These are phyloP conservation scores for Trichoderma endophyticum DNA, from an alignment of 2,329 filamentous ascomycete genomes.

Conservation along the genomic window DNA sequence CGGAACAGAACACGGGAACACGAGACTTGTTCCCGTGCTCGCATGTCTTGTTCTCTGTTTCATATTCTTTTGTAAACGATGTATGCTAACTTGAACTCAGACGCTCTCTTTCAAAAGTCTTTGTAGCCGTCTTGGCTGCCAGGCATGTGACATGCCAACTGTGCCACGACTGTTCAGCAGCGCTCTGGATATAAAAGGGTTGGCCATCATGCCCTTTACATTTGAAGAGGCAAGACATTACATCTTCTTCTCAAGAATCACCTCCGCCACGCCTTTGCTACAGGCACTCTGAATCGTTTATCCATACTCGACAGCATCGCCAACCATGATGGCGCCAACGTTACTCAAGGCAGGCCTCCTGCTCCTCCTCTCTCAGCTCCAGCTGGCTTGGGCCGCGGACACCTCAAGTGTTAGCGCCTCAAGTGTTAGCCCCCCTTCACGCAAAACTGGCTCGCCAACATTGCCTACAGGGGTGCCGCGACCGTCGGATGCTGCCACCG, in stretches of 20 bases:
- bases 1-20: neutral
- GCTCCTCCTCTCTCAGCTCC: neutral
- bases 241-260: neutral
- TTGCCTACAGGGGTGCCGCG: too few species aligned
- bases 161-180: neutral
- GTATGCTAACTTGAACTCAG: neutral
- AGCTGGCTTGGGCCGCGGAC: neutral
- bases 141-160: neutral
- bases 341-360: neutral
- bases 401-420: too few species aligned
- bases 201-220: neutral
- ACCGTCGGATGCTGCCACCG: too few species aligned
- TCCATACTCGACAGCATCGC: too few species aligned
- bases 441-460: too few species aligned
- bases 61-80: neutral
- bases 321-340: neutral
- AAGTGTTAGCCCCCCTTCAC: too few species aligned
- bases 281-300: too few species aligned
- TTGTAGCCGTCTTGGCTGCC: neutral
- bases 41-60: too few species aligned
- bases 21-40: too few species aligned
- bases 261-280: too few species aligned
- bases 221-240: neutral
- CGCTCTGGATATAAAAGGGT: neutral
- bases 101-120: neutral